These are phyloP conservation scores for Entamoeba histolytica DNA, from an alignment of 208 protist genomes.

Conservation along the genomic window DNA sequence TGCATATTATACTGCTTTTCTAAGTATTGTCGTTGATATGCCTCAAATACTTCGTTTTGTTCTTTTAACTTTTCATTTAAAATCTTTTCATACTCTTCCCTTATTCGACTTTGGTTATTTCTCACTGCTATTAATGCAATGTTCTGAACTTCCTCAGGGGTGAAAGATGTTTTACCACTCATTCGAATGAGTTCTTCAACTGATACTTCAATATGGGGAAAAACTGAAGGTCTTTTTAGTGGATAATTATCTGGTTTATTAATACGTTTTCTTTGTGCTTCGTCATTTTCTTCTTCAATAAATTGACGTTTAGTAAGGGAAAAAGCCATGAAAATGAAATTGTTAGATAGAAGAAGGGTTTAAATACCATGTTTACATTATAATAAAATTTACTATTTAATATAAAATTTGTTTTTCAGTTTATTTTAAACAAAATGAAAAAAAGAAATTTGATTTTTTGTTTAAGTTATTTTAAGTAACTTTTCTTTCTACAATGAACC, in stretches of 20 bases:
- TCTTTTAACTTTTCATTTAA: not conserved
- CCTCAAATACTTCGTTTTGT: not conserved
- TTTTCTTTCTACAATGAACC: too few species aligned
- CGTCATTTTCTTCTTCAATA: too few species aligned
- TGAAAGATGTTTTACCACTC: not conserved
- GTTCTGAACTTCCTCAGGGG: not conserved
- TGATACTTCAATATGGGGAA: not conserved
- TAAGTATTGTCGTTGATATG: too few species aligned
- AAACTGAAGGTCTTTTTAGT: not conserved
- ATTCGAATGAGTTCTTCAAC: not conserved
- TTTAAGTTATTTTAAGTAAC: too few species aligned
- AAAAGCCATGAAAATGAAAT: not conserved
- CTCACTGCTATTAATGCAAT: not conserved
- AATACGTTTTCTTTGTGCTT: too few species aligned
- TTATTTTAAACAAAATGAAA: too few species aligned
- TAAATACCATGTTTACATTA: too few species aligned
- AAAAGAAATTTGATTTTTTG: too few species aligned
- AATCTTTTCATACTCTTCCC: not conserved
- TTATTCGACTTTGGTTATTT: not conserved
- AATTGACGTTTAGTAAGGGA: not conserved
- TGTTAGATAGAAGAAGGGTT: too few species aligned
- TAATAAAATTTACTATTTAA: too few species aligned
- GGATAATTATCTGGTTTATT: not conserved
- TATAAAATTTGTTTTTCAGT: too few species aligned
- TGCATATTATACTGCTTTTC: too few species aligned